Conservation (phyloP, 139 green algal species). For the Tetraselmis striata region DNA sequence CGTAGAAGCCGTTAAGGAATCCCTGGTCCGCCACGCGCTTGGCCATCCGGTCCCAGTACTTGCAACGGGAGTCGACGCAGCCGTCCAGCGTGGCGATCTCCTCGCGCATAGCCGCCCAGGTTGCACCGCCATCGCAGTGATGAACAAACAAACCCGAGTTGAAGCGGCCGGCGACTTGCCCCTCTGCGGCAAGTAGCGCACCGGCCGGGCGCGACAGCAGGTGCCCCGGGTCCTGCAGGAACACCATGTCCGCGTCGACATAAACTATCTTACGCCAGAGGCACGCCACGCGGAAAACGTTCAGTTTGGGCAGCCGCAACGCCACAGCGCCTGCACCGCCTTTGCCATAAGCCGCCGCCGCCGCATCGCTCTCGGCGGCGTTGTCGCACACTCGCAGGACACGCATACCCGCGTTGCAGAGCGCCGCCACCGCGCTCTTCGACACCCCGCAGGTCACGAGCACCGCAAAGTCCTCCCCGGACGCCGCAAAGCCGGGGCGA, state of each 20-base stretch:
- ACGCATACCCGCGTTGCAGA: background rate
- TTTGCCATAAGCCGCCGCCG: too few species aligned
- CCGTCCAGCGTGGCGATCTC: background rate
- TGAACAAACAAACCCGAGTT: background rate
- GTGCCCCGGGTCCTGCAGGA: background rate
- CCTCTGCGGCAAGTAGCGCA: background rate
- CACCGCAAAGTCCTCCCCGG: background rate
- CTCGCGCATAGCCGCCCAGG: background rate
- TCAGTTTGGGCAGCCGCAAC: background rate
- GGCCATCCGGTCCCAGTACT: background rate
- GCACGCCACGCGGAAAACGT: background rate
- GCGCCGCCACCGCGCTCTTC: background rate
- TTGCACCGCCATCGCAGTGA: background rate
- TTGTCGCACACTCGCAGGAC: background rate
- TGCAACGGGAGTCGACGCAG: background rate
- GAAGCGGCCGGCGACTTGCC: background rate
- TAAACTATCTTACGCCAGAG: background rate
- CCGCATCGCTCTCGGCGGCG: background rate
- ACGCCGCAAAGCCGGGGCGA: background rate
- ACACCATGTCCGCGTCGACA: background rate
- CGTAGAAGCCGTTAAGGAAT: background rate
- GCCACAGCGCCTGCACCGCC: background rate
- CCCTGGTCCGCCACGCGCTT: background rate
- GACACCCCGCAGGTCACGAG: background rate
- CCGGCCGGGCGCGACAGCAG: background rate